phyloP scores from a whole-genome alignment of 73 alveolate genomes.

The Tetrahymena thermophila region DNA sequence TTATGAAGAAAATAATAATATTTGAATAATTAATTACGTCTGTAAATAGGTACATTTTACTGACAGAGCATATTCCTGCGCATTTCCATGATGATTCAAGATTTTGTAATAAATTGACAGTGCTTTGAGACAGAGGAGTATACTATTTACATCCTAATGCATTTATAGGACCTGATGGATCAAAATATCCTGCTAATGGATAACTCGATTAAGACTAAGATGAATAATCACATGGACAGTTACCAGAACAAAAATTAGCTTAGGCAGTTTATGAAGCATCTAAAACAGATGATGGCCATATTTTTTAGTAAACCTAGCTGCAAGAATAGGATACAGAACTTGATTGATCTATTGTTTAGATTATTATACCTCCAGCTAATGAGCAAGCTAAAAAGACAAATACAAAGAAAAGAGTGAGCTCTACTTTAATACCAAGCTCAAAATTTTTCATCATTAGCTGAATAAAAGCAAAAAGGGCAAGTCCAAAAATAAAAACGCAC shows the following conservation, averaged over 20 bases:
- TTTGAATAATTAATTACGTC: neutral
- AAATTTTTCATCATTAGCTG: neutral
- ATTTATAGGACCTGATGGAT: neutral
- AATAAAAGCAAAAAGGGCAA: neutral
- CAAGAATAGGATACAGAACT: neutral
- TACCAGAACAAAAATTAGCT: neutral
- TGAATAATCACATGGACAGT: neutral
- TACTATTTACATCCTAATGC: neutral
- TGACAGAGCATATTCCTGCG: neutral
- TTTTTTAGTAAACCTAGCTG: neutral
- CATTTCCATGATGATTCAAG: neutral
- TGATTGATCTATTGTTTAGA: neutral
- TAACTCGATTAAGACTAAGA: neutral
- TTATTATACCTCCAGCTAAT: neutral
- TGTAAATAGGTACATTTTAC: neutral
- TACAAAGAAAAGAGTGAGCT: neutral
- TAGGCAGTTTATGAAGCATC: neutral
- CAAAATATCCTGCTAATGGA: neutral
- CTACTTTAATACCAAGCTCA: neutral
- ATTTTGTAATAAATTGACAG: neutral
- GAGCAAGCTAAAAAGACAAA: neutral
- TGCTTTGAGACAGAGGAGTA: neutral
- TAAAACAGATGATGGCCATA: neutral
- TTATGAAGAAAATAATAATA: no score
- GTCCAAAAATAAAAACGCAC: neutral